Evolutionary conservation across 1,284 basidiomycete genomes (phyloP).

Genomic region (Pholiota adiposa): DNA sequence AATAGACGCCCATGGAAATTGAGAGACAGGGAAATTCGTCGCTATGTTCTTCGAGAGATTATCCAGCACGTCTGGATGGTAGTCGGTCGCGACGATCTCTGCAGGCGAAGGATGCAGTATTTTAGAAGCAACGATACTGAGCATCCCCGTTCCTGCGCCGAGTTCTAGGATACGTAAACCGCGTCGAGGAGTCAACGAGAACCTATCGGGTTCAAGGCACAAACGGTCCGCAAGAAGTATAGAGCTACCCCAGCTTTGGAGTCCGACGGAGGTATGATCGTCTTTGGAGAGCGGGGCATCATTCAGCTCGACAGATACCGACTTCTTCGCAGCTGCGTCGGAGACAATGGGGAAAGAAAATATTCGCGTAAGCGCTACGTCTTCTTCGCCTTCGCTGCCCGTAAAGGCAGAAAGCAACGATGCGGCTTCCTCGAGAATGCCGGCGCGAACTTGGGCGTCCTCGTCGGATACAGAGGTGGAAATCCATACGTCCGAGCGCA

Average conservation of each 20-base stretch:
- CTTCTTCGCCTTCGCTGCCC: conserved; percentile 43
- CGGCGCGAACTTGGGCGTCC: conserved; percentile 36
- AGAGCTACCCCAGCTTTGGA: conserved; percentile 88
- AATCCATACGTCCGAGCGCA: conserved; percentile 60
- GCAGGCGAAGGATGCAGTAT: conserved; percentile 42
- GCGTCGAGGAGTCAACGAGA: conserved; percentile 21
- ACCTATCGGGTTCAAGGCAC: conserved; percentile 60
- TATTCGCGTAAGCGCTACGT: conserved; percentile 48
- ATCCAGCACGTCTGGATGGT: conserved; percentile 73
- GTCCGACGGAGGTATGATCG: conserved; percentile 83
- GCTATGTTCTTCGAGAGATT: conserved; percentile 72
- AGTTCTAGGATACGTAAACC: conserved; percentile 73
- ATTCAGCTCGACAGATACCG: conserved; percentile 65
- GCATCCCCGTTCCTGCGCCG: conserved; percentile 86
- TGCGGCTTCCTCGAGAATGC: conserved; percentile 54
- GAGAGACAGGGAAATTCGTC: conserved; percentile 51
- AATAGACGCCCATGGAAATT: conserved; percentile 45
- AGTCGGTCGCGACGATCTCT: conserved; percentile 77
- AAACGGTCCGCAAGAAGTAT: conserved; percentile 79
- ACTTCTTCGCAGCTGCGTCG: neutral
- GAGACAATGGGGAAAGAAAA: conserved; percentile 52
- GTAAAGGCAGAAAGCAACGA: conserved; percentile 62
- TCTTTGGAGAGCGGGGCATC: conserved; percentile 72
- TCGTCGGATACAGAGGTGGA: conserved; percentile 34
- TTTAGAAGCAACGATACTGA: conserved; percentile 74